phyloP scores from a whole-genome alignment of 2,329 filamentous ascomycete genomes.

The Arthrobotrys entomopaga region DNA sequence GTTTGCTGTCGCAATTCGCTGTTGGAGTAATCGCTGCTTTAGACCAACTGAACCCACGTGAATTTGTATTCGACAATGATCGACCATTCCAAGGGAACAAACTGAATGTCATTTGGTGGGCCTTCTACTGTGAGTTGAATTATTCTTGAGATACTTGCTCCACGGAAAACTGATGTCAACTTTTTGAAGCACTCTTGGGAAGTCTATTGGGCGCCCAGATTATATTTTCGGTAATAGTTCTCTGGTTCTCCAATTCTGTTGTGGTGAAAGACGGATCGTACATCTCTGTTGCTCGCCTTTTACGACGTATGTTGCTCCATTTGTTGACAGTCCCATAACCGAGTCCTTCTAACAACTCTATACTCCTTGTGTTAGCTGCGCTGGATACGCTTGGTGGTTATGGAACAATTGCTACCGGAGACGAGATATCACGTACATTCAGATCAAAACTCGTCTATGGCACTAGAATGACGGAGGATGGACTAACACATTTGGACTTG shows the following conservation, averaged over 20 bases:
- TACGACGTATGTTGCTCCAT: slow-evolving; percentile 9
- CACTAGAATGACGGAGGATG: slow-evolving; percentile 17
- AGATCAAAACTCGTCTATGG: slow-evolving; percentile 19
- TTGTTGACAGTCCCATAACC: not conserved
- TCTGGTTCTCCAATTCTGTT: slow-evolving; percentile 12
- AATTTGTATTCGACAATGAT: slow-evolving; percentile 23
- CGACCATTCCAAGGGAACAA: slow-evolving; percentile 29
- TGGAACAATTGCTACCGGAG: slow-evolving; percentile 19
- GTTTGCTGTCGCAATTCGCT: slow-evolving; percentile 15
- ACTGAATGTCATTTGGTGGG: slow-evolving; percentile 25
- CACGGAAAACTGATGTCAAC: not conserved
- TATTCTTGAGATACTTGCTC: not conserved
- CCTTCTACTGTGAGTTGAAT: slow-evolving; percentile 11
- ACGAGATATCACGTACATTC: slow-evolving; percentile 9
- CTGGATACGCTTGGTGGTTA: slow-evolving; percentile 13
- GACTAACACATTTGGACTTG: slow-evolving; percentile 16
- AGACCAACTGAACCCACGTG: slow-evolving; percentile 18
- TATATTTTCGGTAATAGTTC: not conserved
- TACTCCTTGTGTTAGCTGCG: not conserved
- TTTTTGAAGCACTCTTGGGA: slow-evolving; percentile 11
- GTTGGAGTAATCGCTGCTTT: slow-evolving; percentile 18
- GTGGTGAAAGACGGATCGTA: slow-evolving; percentile 22
- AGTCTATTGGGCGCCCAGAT: slow-evolving; percentile 10
- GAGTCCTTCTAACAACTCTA: not conserved
- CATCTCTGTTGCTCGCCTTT: slow-evolving; percentile 4